Evolutionary conservation across 495 filamentous ascomycete genomes (phyloP).

Genomic region (Penicillium canariense): DNA sequence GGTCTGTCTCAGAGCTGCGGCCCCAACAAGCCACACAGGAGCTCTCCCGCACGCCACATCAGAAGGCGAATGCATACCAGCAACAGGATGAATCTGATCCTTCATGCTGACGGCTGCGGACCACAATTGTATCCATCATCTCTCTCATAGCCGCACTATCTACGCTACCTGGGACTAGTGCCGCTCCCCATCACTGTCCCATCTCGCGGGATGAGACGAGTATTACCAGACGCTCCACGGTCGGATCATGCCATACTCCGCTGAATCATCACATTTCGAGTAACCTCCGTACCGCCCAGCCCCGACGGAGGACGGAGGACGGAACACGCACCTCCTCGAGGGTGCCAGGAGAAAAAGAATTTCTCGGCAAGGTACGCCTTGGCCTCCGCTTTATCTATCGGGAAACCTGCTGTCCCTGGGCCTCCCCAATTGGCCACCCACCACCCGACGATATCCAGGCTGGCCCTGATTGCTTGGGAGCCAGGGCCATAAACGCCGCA

Average conservation of each 20-base stretch:
- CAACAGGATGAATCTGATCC: background rate
- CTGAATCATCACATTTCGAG: no score
- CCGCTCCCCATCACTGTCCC: background rate
- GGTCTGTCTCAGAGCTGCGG: slow-evolving; percentile 14
- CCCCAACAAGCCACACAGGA: slow-evolving; percentile 12
- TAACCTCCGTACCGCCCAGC: no score
- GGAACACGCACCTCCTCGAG: no score
- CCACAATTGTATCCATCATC: background rate
- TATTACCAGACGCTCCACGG: background rate
- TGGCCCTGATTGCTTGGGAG: slow-evolving; percentile 7
- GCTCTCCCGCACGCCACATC: slow-evolving; percentile 12
- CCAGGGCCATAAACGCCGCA: slow-evolving; percentile 7
- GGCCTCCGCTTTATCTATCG: background rate
- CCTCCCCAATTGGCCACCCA: slow-evolving; percentile 1
- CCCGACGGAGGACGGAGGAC: no score
- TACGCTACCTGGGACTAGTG: background rate
- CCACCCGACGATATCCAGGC: slow-evolving; percentile 1
- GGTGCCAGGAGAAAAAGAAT: background rate
- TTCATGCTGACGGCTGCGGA: background rate
- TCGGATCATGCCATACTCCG: background rate
- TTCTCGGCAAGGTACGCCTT: background rate
- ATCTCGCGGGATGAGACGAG: background rate
- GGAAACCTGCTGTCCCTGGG: background rate
- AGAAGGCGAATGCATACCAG: background rate
- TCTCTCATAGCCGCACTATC: no score